phyloP scores from a whole-genome alignment of 1,284 basidiomycete species.

The Coniferiporia weirii region DNA sequence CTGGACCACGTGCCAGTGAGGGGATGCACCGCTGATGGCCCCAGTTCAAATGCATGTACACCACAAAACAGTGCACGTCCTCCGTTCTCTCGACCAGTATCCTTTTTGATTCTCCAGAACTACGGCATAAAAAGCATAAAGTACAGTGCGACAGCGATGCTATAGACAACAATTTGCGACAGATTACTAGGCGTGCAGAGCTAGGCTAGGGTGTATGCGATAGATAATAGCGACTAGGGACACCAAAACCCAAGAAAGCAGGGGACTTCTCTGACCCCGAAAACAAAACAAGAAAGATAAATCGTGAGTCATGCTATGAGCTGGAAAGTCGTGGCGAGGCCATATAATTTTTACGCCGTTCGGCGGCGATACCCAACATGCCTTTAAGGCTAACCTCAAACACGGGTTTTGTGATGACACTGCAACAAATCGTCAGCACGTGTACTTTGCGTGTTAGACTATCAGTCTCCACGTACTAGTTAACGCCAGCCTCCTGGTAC shows the following conservation, averaged over 20 bases:
- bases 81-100: no score
- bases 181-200: neutral
- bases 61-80: no score
- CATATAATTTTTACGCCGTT: slow-evolving; percentile 34
- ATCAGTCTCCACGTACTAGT: slow-evolving; percentile 48
- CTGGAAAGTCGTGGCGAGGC: neutral
- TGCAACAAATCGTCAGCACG: slow-evolving; percentile 22
- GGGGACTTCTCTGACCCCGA: neutral
- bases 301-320: neutral
- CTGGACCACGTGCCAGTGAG: neutral
- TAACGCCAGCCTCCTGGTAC: slow-evolving; percentile 73
- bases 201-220: neutral
- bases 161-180: neutral
- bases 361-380: slow-evolving; percentile 49
- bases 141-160: neutral
- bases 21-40: no score
- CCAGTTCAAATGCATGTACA: no score
- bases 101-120: neutral
- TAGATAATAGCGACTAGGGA: neutral
- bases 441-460: neutral
- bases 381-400: slow-evolving; percentile 52
- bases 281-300: neutral
- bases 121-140: neutral
- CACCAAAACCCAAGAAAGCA: neutral
- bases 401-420: slow-evolving; percentile 66